Base-by-base conservation (phyloP, 768 basidiomycete species). In the Leccinum obscurum region DNA sequence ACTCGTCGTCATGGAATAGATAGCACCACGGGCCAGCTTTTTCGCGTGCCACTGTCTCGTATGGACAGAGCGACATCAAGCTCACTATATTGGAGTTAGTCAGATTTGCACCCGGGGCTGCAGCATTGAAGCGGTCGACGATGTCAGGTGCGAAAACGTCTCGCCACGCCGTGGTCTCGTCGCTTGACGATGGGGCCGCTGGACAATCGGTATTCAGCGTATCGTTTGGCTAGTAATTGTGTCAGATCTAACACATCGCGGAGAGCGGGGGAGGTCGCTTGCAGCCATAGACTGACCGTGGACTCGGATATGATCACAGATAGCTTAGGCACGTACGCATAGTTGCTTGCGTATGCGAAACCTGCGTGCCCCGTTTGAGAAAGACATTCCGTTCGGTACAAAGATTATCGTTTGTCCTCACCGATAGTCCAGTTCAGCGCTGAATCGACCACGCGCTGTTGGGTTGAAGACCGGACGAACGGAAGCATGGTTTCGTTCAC, bases 31-130 rank as follows among this genome's bases (percentile, higher is more conserved):
- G 82, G 62, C 87, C 88, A 52, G 72, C 66, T 24, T 59, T 64
- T 58, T 82, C 77, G 51, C 69, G 73, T 8, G 78, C 81, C 46
- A 84, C 80, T 30, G 82, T 88, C 57, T 92, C 88, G 67, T 93
- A 92, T 0, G 90, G 79, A 67, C 93, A 94, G 54, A 94, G 77
- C 1, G 84, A 78, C 69, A 92, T 83, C 52, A 94, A 74, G 56
- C 76, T 80, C 50, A 80, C 78, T 0, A 85, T 75, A 66, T 95
- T 88, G 2, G 61, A 58, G 17, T 79, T 64, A 0, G 75, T 78
- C 44, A 95, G 69, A 37, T 84, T 79, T 2, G 87, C 85, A 15
- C 88, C 88, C 0, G 84, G 85, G 0, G 88, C 86, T 37, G 76
- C 77, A 5, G 67, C 37, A 64, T 90, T 89, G 55, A 93, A 75